Evolutionary conservation across 139 green algal species (phyloP).

Genomic region (Astrephomene gubernaculifera): DNA sequence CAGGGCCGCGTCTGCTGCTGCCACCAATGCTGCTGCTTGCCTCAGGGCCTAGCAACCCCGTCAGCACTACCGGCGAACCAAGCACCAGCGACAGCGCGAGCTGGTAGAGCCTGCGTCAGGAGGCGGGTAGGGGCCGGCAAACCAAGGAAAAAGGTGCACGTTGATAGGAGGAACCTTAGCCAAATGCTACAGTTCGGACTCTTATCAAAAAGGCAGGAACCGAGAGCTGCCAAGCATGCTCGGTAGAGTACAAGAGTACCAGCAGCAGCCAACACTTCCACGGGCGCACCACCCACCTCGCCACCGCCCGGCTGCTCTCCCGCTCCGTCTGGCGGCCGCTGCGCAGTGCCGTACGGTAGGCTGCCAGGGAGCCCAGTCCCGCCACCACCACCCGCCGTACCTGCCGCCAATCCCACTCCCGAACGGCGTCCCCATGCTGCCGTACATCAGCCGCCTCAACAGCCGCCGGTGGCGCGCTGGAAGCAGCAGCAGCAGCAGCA

Average conservation of each 20-base stretch:
- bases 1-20: too few relatives aligned
- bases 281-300: constrained; percentile 19
- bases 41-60: neutral
- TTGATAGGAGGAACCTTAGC: too few relatives aligned
- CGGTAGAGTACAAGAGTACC: too few relatives aligned
- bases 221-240: too few relatives aligned
- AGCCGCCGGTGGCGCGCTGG: too few relatives aligned
- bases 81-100: constrained; percentile 24
- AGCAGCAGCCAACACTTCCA: too few relatives aligned
- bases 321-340: constrained; percentile 22
- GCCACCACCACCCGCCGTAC: constrained; percentile 22
- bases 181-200: too few relatives aligned
- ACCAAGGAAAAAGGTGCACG: too few relatives aligned
- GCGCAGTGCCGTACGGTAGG: constrained; percentile 5
- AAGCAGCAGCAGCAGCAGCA: too few relatives aligned
- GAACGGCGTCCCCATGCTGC: neutral
- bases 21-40: neutral
- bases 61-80: neutral
- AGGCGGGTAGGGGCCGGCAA: too few relatives aligned
- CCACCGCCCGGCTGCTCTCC: constrained; percentile 21
- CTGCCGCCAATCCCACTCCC: constrained; percentile 13
- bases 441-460: too few relatives aligned
- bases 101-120: constrained; percentile 47
- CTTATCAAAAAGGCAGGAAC: too few relatives aligned
- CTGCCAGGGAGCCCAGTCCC: constrained; percentile 21